phyloP scores from a whole-genome alignment of 2,329 filamentous ascomycete species.

The Aureobasidium lini region DNA sequence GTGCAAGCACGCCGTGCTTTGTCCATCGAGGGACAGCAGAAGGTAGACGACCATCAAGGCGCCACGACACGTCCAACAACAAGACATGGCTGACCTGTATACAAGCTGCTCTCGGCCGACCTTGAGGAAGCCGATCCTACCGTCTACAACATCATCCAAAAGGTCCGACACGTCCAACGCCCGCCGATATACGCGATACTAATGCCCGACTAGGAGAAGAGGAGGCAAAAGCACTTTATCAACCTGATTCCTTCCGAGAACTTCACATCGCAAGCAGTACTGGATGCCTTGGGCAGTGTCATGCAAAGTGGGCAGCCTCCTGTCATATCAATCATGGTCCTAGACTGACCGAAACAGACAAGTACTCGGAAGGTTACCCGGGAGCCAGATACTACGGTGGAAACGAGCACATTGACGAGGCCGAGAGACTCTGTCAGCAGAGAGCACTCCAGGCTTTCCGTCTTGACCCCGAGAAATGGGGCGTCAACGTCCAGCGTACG shows the following conservation, averaged over 20 bases:
- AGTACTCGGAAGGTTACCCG: conserved; percentile 97
- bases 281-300: conserved; percentile 84
- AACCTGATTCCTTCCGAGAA: conserved; percentile 95
- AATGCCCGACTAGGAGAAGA: conserved; percentile 65
- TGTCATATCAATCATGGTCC: not conserved
- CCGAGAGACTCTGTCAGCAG: conserved; percentile 83
- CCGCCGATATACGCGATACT: not conserved
- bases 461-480: conserved; percentile 80
- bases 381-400: conserved; percentile 95
- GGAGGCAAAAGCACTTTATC: conserved; percentile 94
- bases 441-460: conserved; percentile 83
- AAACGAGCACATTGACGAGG: conserved; percentile 90
- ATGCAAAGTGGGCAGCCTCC: conserved; percentile 72
- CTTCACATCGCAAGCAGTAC: conserved; percentile 86
- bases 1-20: conserved; percentile 31
- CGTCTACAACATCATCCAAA: conserved; percentile 84
- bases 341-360: conserved; percentile 44
- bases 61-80: not conserved
- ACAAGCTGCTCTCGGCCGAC: conserved; percentile 68
- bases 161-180: conserved; percentile 46
- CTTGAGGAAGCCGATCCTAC: conserved; percentile 79
- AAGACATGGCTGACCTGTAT: conserved; percentile 12
- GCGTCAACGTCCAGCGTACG: conserved; percentile 86
- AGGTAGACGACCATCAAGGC: conserved; percentile 26
- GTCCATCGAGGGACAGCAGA: conserved; percentile 41